Conservation (phyloP, 306 rosid species). For the Corylus americana region DNA sequence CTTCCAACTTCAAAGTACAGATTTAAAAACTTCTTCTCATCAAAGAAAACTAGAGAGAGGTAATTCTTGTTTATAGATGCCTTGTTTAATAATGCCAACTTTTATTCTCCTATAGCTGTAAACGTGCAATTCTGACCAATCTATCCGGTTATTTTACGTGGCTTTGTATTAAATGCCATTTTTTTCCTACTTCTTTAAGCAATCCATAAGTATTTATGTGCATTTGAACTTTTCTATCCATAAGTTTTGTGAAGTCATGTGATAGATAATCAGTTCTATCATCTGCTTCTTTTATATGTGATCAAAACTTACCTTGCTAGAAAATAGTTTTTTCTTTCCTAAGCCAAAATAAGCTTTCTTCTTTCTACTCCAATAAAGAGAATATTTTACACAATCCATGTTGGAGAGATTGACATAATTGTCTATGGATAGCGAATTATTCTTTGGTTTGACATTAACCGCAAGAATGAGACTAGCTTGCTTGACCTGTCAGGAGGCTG, state of each 20-base stretch:
- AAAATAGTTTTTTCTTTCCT: background rate
- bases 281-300: background rate
- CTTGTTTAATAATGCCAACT: background rate
- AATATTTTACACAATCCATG: background rate
- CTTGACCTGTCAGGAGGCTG: slow-evolving; percentile 1
- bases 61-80: slow-evolving; percentile 27
- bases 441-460: background rate
- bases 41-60: slow-evolving; percentile 73
- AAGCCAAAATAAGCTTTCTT: background rate
- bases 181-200: background rate
- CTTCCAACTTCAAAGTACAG: slow-evolving; percentile 80
- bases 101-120: background rate
- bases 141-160: background rate
- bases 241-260: background rate
- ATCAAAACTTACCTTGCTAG: background rate
- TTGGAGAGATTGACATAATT: background rate
- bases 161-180: background rate
- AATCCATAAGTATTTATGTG: background rate
- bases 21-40: slow-evolving; percentile 65
- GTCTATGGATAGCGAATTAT: background rate
- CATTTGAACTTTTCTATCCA: background rate
- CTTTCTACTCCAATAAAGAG: no score
- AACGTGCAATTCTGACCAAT: background rate
- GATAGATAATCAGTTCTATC: background rate
- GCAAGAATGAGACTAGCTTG: background rate